Conservation (phyloP, 2,329 filamentous ascomycete genomes). For the Aureobasidium pullulans region DNA sequence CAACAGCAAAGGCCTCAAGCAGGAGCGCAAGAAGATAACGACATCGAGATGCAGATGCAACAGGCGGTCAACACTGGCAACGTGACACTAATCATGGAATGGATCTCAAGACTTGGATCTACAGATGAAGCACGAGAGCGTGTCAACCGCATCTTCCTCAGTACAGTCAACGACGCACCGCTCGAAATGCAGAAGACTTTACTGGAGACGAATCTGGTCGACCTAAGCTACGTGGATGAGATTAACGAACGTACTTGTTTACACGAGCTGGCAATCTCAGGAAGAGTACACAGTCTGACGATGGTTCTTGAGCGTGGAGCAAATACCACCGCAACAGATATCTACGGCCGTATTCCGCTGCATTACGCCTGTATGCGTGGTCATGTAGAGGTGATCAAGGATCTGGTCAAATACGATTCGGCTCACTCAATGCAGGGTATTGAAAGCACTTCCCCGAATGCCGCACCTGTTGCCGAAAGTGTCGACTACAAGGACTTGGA, state of each 20-base stretch:
- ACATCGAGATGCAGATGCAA: constrained; percentile 79
- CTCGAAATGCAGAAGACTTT: constrained; percentile 68
- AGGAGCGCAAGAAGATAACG: constrained; percentile 71
- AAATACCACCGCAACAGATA: constrained; percentile 73
- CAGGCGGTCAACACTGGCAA: constrained; percentile 83
- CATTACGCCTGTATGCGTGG: constrained; percentile 98
- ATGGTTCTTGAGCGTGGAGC: constrained; percentile 70
- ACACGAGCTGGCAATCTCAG: constrained; percentile 94
- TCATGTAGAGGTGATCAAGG: constrained; percentile 71
- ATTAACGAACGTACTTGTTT: constrained; percentile 97
- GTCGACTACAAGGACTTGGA: constrained; percentile 90
- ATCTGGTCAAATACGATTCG: constrained; percentile 52
- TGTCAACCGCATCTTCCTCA: constrained; percentile 82
- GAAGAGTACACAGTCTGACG: constrained; percentile 68
- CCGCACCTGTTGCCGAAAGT: constrained; percentile 41
- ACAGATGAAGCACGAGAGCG: constrained; percentile 61
- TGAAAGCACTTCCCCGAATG: constrained; percentile 39
- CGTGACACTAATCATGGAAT: constrained; percentile 66
- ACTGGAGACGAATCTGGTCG: constrained; percentile 72
- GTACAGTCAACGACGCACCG: constrained; percentile 79
- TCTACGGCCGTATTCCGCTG: constrained; percentile 86
- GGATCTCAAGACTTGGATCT: constrained; percentile 62
- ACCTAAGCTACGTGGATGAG: constrained; percentile 90
- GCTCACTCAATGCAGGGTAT: constrained; percentile 22
- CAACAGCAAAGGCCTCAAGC: constrained; percentile 26